Percentiles rank a stretch among this genome's conserved stretches.
Evolutionary conservation across 768 basidiomycete species (phyloP).

Genomic region (Lactarius akahatsu): DNA sequence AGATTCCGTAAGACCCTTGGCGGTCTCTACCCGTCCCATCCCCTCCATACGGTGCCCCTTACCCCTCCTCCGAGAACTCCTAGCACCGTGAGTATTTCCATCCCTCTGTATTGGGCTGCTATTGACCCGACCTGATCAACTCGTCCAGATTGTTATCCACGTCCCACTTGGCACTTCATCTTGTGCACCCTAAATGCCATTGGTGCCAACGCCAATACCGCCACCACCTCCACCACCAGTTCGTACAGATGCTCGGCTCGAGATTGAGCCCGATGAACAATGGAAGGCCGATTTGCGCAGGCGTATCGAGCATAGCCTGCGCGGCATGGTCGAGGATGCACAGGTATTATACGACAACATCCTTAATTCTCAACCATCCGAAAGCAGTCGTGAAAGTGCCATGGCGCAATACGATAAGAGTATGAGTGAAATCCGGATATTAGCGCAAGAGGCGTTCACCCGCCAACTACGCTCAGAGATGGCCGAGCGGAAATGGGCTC

Average conservation of each 20-base stretch:
- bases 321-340: conserved; percentile 25
- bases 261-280: conserved; percentile 26
- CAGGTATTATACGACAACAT: conserved; percentile 19
- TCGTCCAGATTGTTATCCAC: conserved; percentile 19
- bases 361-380: conserved; percentile 8
- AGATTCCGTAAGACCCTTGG: conserved; percentile 19
- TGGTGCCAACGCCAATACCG: conserved; percentile 20
- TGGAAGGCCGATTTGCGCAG: conserved; percentile 26
- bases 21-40: conserved; percentile 19
- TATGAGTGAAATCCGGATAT: conserved; percentile 22
- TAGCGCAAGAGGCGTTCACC: conserved; percentile 28
- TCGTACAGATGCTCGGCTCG: conserved; percentile 15
- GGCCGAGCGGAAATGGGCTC: conserved; percentile 27
- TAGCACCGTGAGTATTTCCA: conserved; percentile 14
- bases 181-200: conserved; percentile 27
- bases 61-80: conserved; percentile 16
- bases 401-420: conserved; percentile 19
- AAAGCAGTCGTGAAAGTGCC: conserved; percentile 18
- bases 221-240: conserved; percentile 24
- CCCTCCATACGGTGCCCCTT: conserved; percentile 20
- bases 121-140: background rate
- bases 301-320: conserved; percentile 25
- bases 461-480: conserved; percentile 21
- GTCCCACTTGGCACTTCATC: conserved; percentile 20
- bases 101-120: background rate